Evolutionary conservation across 129 eudicot species (phyloP), one percentile per base, ranked within the genome.

Genomic region (Pulicaria dysenterica): DNA sequence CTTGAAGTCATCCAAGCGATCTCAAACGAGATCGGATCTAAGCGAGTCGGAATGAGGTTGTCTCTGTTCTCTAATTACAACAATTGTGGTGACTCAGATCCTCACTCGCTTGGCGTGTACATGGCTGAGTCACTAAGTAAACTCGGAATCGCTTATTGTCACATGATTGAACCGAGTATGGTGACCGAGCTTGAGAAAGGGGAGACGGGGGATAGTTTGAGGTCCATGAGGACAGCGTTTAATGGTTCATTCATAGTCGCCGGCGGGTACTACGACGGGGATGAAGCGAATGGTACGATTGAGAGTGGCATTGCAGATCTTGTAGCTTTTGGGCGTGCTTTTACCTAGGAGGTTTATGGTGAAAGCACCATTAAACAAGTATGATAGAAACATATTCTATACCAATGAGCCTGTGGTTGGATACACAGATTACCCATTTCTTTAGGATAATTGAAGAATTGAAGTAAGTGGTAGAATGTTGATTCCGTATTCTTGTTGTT

Each of bases 131-230:
- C 84, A 0, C 38, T 80, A 49, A 83, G 77, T 48, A 48, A 72
- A 61, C 69, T 59, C 16, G 66, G 67, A 3, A 67, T 83, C 3
- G 69, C 68, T 3, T 83, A 72, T 12, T 80, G 79, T 8, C 84
- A 83, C 38, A 60, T 83, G 55, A 73, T 83, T 4, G 74, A 80
- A 63, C 88, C 84, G 12, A 63, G 84, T 31, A 83, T 83, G 84
- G 75, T 79, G 59, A 75, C 73, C 34, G 70, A 72, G 68, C 59
- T 72, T 36, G 82, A 80, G 54, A 80, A 15, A 46, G 73, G 7
- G 5, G 77, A 83, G 56, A 75, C 82, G 4, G 51, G 54, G 4
- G 13, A 72, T n/a, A 67, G 73, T 55, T 63, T 83, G 56, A 10
- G 5, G 24, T 51, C 81, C 1, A 83, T 80, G 84, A 77, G 84